Conservation (phyloP, 306 rosid genomes). For the Medicago lupulina region DNA sequence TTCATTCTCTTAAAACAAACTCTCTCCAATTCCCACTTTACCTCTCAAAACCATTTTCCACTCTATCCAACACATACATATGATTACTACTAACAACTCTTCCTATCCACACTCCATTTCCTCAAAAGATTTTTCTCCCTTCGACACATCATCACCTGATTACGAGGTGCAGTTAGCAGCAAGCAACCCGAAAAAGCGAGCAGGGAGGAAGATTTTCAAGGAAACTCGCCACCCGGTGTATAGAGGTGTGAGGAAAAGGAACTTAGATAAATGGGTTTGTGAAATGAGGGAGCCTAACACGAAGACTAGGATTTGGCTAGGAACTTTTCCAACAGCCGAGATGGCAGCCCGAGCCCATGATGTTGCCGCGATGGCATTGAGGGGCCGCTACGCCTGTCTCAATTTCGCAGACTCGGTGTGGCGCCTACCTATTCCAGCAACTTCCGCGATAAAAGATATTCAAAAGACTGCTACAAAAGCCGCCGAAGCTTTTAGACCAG, state of each 20-base stretch:
- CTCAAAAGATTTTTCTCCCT: background rate
- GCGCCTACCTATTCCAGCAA: background rate
- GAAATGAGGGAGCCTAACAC: background rate
- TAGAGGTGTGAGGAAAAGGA: background rate
- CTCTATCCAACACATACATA: background rate
- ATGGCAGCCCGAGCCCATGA: background rate
- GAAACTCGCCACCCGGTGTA: slow-evolving; percentile 5
- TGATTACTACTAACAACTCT: background rate
- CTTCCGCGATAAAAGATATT: background rate
- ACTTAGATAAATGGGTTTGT: background rate
- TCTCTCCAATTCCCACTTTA: background rate
- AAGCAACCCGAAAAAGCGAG: background rate
- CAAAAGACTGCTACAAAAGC: background rate
- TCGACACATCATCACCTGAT: background rate
- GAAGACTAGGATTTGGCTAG: background rate
- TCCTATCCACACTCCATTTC: background rate
- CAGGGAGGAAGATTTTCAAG: slow-evolving; percentile 6
- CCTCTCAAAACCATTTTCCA: background rate
- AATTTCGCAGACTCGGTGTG: background rate
- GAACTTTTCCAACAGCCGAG: background rate
- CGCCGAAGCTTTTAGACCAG: background rate
- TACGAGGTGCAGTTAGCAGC: background rate
- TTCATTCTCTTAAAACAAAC: background rate
- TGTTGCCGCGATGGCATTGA: background rate
- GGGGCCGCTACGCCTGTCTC: background rate